phyloP scores from a whole-genome alignment of 495 filamentous ascomycete species.

The Chaetomidium leptoderma region DNA sequence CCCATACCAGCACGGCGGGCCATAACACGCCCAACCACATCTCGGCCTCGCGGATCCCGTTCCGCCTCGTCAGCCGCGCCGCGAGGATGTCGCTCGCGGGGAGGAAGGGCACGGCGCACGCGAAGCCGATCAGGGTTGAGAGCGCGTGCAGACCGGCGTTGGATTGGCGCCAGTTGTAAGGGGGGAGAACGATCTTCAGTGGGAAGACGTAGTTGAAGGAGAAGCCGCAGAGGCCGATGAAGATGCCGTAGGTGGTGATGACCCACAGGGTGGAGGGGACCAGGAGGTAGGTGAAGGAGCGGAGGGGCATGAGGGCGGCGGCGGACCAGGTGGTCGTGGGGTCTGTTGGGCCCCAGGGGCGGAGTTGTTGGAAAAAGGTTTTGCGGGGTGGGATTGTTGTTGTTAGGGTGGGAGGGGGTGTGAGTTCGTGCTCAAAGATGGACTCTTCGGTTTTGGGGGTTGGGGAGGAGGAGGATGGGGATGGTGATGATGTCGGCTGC shows the following conservation, averaged over 20 bases:
- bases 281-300: conserved; percentile 55
- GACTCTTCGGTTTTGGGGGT: too few species aligned
- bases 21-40: conserved; percentile 57
- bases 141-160: conserved; percentile 55
- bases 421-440: too few species aligned
- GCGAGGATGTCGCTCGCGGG: conserved; percentile 55
- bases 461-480: conserved; percentile 29
- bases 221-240: conserved; percentile 56
- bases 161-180: conserved; percentile 55
- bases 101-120: conserved; percentile 55
- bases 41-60: conserved; percentile 57
- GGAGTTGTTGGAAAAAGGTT: conserved; percentile 45
- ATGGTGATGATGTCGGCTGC: conserved; percentile 17
- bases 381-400: too few species aligned
- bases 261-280: conserved; percentile 59
- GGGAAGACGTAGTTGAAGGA: conserved; percentile 60
- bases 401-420: too few species aligned
- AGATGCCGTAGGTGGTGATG: conserved; percentile 52
- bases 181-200: conserved; percentile 49
- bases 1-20: conserved; percentile 51
- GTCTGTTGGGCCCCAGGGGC: conserved; percentile 48
- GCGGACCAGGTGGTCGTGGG: conserved; percentile 49
- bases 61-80: conserved; percentile 51
- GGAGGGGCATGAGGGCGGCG: conserved; percentile 51
- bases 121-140: conserved; percentile 49